phyloP scores from a whole-genome alignment of 1,284 basidiomycete genomes.

The Malassezia caprae region DNA sequence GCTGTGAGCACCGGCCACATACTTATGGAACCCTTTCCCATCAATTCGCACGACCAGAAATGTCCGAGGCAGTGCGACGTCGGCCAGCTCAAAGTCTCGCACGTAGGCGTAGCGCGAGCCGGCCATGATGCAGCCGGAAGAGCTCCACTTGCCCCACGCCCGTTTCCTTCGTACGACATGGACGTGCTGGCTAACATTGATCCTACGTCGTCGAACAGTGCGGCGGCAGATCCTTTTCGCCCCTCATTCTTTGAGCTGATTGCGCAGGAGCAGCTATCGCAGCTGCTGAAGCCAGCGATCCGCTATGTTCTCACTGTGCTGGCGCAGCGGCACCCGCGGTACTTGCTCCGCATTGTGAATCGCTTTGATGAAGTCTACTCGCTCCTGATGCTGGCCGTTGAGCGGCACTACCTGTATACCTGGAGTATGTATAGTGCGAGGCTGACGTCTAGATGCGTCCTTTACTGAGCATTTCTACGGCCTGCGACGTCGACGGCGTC shows the following conservation, averaged over 20 bases:
- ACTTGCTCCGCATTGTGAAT: slow-evolving; percentile 81
- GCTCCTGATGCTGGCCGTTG: slow-evolving; percentile 72
- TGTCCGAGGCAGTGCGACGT: slow-evolving; percentile 70
- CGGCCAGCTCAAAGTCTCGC: slow-evolving; percentile 75
- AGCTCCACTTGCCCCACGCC: slow-evolving; percentile 3
- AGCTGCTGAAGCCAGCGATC: slow-evolving; percentile 83
- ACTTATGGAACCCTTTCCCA: slow-evolving; percentile 91
- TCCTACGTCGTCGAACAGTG: slow-evolving; percentile 25
- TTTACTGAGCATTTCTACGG: slow-evolving; percentile 92
- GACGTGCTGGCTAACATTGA: slow-evolving; percentile 32
- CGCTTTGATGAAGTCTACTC: slow-evolving; percentile 93
- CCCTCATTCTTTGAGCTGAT: slow-evolving; percentile 92
- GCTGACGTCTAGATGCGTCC: slow-evolving; percentile 54
- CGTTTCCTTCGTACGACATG: slow-evolving; percentile 17
- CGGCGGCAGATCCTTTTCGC: slow-evolving; percentile 51
- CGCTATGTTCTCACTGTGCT: slow-evolving; percentile 88
- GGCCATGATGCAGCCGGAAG: slow-evolving; percentile 59
- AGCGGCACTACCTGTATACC: slow-evolving; percentile 77
- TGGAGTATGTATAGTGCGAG: slow-evolving; percentile 53
- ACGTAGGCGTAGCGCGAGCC: slow-evolving; percentile 86
- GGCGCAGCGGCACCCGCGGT: slow-evolving; percentile 86
- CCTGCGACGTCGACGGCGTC: slow-evolving; percentile 63
- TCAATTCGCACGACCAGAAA: slow-evolving; percentile 81
- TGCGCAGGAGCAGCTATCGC: slow-evolving; percentile 85
- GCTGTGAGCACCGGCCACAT: neutral